Evolutionary conservation across 306 rosid species (phyloP).

Genomic region (Malus sylvestris): DNA sequence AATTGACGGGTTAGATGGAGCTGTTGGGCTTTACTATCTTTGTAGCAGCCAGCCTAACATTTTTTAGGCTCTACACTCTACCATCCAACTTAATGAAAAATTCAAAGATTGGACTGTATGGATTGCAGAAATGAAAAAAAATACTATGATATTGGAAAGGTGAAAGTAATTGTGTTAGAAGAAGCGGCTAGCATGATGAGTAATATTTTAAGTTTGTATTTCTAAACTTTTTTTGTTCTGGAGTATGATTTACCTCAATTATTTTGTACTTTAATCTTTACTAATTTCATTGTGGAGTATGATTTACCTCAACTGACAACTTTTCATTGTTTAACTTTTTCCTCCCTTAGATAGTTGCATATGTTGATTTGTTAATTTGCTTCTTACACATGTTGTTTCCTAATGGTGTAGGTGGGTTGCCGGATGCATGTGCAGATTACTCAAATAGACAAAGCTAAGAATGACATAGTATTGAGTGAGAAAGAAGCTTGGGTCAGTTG

Average conservation of each 20-base stretch:
- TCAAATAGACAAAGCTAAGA: no score
- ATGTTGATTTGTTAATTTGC: no score
- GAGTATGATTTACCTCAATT: background rate
- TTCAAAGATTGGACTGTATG: background rate
- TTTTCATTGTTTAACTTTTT: no score
- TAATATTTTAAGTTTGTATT: background rate
- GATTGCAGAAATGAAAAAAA: background rate
- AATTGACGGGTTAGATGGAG: background rate
- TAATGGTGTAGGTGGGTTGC: no score
- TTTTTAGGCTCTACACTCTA: background rate
- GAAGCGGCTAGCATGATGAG: background rate
- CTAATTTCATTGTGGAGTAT: background rate
- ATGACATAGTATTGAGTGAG: no score
- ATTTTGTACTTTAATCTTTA: background rate
- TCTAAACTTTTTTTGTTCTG: background rate
- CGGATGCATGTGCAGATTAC: no score
- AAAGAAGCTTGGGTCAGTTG: no score
- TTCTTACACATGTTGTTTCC: no score
- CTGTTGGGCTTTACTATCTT: background rate
- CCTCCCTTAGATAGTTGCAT: no score
- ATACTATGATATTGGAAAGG: background rate
- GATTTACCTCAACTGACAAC: no score
- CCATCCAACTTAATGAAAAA: background rate
- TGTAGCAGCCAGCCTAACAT: background rate
- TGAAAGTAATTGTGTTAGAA: background rate